These are phyloP conservation scores for Plasmodium ovale DNA, from an alignment of 169 alveolate genomes.

Conservation along the genomic window DNA sequence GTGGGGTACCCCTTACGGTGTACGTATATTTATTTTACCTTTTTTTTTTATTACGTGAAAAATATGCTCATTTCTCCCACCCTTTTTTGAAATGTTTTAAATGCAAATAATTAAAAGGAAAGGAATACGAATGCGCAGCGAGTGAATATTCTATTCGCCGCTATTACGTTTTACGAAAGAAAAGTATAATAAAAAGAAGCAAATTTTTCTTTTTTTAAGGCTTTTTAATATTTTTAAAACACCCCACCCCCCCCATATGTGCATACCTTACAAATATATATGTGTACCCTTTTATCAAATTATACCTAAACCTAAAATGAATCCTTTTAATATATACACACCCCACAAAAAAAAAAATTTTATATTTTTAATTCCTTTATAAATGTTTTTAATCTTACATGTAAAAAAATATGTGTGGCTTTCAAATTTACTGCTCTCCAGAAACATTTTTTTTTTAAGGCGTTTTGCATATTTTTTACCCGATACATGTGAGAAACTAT, in stretches of 20 bases:
- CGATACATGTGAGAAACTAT: conserved; percentile 4
- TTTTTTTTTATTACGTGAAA: too few species aligned
- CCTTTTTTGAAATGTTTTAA: neutral
- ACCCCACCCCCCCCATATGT: too few species aligned
- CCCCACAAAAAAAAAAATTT: conserved; percentile 1
- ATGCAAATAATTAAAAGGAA: neutral
- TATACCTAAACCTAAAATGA: conserved; percentile 12
- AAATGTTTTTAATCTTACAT: neutral
- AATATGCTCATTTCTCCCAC: neutral
- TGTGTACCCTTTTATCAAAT: conserved; percentile 3
- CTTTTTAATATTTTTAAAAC: too few species aligned
- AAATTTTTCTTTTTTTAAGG: too few species aligned
- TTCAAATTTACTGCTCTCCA: neutral
- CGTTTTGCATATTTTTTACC: conserved; percentile 14
- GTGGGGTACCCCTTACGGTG: too few species aligned
- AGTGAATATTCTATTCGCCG: neutral
- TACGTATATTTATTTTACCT: neutral
- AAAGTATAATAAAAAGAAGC: too few species aligned
- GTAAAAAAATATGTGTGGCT: conserved; percentile 9
- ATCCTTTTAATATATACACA: conserved; percentile 1
- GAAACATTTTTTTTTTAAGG: conserved; percentile 6
- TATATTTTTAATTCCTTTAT: conserved; percentile 4
- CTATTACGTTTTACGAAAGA: neutral
- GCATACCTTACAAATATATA: too few species aligned
- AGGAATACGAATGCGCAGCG: neutral